Conservation (phyloP, 768 basidiomycete genomes). For the Mycena latifolia region DNA sequence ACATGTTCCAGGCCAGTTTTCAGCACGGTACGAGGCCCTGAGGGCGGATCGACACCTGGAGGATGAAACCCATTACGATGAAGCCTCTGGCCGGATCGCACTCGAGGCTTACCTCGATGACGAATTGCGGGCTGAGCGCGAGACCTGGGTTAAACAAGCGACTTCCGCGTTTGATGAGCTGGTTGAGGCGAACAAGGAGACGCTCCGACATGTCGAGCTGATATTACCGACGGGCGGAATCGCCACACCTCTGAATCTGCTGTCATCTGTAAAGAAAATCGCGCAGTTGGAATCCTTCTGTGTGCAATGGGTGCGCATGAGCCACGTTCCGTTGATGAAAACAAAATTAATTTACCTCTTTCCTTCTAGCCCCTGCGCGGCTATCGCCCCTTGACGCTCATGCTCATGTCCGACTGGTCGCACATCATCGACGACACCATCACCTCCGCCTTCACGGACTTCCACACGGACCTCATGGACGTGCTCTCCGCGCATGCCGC, state of each 20-base stretch:
- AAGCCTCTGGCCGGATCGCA: constrained; percentile 1
- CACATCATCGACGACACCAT: constrained; percentile 5
- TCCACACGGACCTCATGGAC: not conserved
- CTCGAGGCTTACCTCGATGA: constrained; percentile 5
- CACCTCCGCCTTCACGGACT: not conserved
- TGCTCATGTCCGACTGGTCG: constrained; percentile 4
- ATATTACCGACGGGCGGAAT: constrained; percentile 19
- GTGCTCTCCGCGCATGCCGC: not conserved
- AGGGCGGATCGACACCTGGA: not conserved
- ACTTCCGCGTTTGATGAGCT: not conserved
- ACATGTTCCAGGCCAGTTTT: not conserved
- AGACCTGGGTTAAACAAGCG: not conserved
- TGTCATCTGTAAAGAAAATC: not conserved
- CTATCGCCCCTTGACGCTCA: not conserved
- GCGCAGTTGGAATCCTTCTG: constrained; percentile 6
- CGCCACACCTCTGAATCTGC: constrained; percentile 17
- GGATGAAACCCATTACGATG: constrained; percentile 2
- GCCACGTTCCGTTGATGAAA: not conserved
- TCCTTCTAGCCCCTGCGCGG: constrained; percentile 1
- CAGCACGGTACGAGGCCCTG: not conserved
- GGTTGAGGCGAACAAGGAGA: not conserved
- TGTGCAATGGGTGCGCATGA: constrained; percentile 15
- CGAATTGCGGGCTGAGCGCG: not conserved
- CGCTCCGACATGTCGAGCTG: constrained; percentile 19
- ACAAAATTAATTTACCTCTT: not conserved